Evolutionary conservation across 129 eudicot genomes (phyloP).

Genomic region (Mikania micrantha): DNA sequence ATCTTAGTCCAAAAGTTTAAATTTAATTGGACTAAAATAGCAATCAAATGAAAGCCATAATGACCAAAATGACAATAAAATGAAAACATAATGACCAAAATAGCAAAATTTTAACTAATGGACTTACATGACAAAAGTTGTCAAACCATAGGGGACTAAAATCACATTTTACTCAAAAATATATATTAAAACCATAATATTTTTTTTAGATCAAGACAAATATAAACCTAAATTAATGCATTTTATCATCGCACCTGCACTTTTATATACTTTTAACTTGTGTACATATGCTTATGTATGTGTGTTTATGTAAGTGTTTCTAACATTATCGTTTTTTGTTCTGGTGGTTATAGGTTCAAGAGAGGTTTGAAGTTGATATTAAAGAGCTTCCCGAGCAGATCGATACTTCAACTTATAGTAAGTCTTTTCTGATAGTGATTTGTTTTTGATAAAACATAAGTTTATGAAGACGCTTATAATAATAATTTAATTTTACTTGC

Average conservation of each 20-base stretch:
- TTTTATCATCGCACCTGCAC: background rate
- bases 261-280: background rate
- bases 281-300: background rate
- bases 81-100: too few relatives aligned
- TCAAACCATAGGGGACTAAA: too few relatives aligned
- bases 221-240: background rate
- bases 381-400: constrained; percentile 98
- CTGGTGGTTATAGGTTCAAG: constrained; percentile 73
- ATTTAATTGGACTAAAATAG: too few relatives aligned
- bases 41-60: too few relatives aligned
- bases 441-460: too few relatives aligned
- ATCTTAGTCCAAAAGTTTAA: too few relatives aligned
- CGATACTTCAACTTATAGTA: constrained; percentile 88
- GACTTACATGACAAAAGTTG: too few relatives aligned
- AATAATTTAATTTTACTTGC: constrained; percentile 6
- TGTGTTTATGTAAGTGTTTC: too few relatives aligned
- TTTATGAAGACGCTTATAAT: background rate
- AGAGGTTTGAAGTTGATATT: constrained; percentile 93
- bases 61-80: too few relatives aligned
- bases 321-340: constrained; percentile 9
- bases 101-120: too few relatives aligned
- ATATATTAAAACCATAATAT: background rate
- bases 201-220: background rate
- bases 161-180: too few relatives aligned
- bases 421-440: constrained; percentile 1